Base-by-base conservation (phyloP, 2,329 filamentous ascomycete species). In the Juglanconis oblonga region DNA sequence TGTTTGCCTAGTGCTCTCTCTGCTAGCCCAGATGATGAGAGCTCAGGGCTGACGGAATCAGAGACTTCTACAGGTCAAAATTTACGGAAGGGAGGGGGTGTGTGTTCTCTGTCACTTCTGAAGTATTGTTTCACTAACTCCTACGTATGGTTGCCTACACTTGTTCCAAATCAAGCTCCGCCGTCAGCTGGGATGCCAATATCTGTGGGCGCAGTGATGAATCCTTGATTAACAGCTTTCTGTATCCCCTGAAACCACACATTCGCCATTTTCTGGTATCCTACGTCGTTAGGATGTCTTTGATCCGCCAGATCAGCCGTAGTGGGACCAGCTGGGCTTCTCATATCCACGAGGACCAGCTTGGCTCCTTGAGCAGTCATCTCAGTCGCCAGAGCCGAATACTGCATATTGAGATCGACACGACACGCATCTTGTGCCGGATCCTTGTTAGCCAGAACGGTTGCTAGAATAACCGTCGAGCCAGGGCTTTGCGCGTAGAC, bases 131-230 rank as follows among this genome's bases (percentile, higher is more conserved):
- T 24, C 17, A 24, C 17, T 24, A 24, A 24, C 17, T 24, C 17
- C 17, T 24, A 24, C 17, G 2, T 24, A 24, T 24, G 17, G 17
- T 24, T 24, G 17, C 17, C 17, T 24, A 24, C 17, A 24, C 17
- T 24, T 24, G 17, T 2, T 24, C 17, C 17, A 24, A 24, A 79
- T 91, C 66, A 87, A 32, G 57, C 36, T 35, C 58, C 52, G 13
- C 50, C 47, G 14, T 57, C 57, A 24, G 51, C 57, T 45, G 61
- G 44, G 33, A 62, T 57, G 11, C 61, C 57, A 17, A 55, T 57
- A 1, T 57, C 57, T 31, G 31, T 52, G 3, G 52, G 40, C 24
- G 51, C 31, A 3, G 56, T 59, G 24, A 65, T 33, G 47, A 63
- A 58, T 9, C 64, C 59, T 29, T 58, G 54, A 9, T 35, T n/a